phyloP scores from a whole-genome alignment of 2,329 filamentous ascomycete species.

The Penicillium brevicompactum region DNA sequence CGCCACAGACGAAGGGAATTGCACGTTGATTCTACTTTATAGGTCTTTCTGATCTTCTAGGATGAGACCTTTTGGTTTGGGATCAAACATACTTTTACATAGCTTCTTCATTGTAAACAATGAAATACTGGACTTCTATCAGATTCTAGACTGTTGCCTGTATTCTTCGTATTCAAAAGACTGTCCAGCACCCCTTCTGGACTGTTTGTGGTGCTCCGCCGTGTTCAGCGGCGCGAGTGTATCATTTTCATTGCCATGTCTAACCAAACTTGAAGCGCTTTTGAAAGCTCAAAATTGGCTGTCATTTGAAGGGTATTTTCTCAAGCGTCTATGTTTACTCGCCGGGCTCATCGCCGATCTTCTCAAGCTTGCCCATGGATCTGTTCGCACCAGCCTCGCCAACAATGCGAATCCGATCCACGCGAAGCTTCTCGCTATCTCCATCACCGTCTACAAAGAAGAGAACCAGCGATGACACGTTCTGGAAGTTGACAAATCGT shows the following conservation, averaged over 20 bases:
- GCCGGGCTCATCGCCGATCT: conserved; percentile 76
- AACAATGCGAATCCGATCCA: conserved; percentile 66
- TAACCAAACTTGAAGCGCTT: too few species aligned
- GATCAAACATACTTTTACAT: conserved; percentile 55
- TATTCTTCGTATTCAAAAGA: too few species aligned
- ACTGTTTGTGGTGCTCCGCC: too few species aligned
- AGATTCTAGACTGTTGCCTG: too few species aligned
- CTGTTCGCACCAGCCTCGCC: conserved; percentile 91
- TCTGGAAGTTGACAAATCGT: conserved; percentile 97
- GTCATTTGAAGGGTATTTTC: conserved; percentile 31
- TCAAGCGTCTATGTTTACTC: conserved; percentile 47
- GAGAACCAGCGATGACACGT: conserved; percentile 79
- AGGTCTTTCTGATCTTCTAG: conserved; percentile 47
- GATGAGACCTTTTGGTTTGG: conserved; percentile 52
- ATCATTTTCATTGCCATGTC: background rate
- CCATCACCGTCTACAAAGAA: conserved; percentile 87
- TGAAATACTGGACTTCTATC: background rate
- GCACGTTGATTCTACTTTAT: conserved; percentile 64
- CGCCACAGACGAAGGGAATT: conserved; percentile 80
- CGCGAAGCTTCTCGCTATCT: conserved; percentile 78
- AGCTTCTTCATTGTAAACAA: background rate
- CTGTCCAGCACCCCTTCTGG: too few species aligned
- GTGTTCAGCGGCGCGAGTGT: too few species aligned
- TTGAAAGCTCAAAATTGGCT: background rate
- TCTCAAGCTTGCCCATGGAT: conserved; percentile 92